phyloP scores from a whole-genome alignment of 2,329 filamentous ascomycete genomes.

The Sarocladiaceae sp. region DNA sequence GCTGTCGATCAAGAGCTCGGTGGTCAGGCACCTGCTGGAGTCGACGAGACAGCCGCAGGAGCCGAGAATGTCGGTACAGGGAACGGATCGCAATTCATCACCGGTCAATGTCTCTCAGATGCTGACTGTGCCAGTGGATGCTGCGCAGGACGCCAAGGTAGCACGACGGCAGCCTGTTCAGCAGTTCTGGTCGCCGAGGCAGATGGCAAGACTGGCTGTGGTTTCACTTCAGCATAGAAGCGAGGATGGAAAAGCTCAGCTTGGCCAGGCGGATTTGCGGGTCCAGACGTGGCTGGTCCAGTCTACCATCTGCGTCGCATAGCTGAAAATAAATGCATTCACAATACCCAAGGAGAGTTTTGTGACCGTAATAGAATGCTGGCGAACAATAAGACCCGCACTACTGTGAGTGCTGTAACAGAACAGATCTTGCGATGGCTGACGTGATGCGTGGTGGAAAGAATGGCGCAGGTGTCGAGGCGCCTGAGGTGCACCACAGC shows the following conservation, averaged over 20 bases:
- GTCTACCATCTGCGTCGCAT: too few relatives aligned
- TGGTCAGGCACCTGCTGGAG: not conserved
- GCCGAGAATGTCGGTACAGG: constrained; percentile 17
- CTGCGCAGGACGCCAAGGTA: constrained; percentile 16
- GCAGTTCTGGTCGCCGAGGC: constrained; percentile 6
- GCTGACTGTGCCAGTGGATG: constrained; percentile 19
- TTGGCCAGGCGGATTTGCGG: too few relatives aligned
- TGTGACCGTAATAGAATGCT: too few relatives aligned
- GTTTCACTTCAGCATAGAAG: constrained; percentile 1
- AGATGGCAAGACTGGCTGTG: constrained; percentile 11
- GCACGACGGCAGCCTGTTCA: constrained; percentile 8
- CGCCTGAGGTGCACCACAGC: too few relatives aligned
- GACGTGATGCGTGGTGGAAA: too few relatives aligned
- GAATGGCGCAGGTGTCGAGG: too few relatives aligned
- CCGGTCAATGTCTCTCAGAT: constrained; percentile 20
- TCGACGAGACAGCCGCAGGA: constrained; percentile 14
- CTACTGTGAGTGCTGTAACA: too few relatives aligned
- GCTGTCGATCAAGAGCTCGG: not conserved
- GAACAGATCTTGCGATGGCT: too few relatives aligned
- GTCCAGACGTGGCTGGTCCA: not conserved
- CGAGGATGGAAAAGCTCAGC: too few relatives aligned
- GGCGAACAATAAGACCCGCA: too few relatives aligned
- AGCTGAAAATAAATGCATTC: not conserved
- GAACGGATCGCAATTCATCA: constrained; percentile 21
- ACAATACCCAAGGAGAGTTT: not conserved